These are phyloP conservation scores for Phytophthora kernoviae DNA, from an alignment of 352 stramenopile genomes.

Conservation along the genomic window DNA sequence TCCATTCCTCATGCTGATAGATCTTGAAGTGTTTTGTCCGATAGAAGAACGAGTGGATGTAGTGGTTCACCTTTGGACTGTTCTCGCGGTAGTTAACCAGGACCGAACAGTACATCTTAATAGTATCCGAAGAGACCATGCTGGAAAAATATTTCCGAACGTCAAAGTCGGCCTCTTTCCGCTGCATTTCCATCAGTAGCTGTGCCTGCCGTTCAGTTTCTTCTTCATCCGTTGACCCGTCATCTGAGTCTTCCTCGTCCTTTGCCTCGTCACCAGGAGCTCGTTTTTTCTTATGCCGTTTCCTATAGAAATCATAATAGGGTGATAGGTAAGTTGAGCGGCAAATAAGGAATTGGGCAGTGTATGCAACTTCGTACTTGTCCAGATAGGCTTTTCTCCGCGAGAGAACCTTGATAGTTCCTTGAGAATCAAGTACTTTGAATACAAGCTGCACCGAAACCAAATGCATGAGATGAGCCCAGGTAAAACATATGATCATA, in stretches of 20 bases:
- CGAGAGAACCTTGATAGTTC: conserved; percentile 85
- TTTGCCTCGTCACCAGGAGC: conserved; percentile 25
- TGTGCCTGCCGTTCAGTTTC: conserved; percentile 71
- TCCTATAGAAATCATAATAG: conserved; percentile 25
- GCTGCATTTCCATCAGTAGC: conserved; percentile 82
- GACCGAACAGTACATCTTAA: conserved; percentile 85
- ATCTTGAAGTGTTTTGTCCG: conserved; percentile 84
- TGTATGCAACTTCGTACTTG: conserved; percentile 32
- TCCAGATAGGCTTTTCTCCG: conserved; percentile 68
- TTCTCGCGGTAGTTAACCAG: conserved; percentile 79
- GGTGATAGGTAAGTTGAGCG: background rate
- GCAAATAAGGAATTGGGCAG: background rate
- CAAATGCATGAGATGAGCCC: conserved; percentile 11
- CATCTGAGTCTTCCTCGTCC: conserved; percentile 45
- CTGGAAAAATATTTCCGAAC: conserved; percentile 82
- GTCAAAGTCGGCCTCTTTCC: conserved; percentile 88
- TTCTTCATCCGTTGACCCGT: conserved; percentile 76
- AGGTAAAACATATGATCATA: background rate
- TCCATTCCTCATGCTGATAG: conserved; percentile 72
- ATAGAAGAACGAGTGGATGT: conserved; percentile 90
- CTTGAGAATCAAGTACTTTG: conserved; percentile 85
- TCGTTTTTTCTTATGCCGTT: conserved; percentile 54
- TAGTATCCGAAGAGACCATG: conserved; percentile 80
- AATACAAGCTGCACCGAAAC: conserved; percentile 67
- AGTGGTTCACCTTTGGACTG: conserved; percentile 85